Evolutionary conservation across 2,329 filamentous ascomycete species (phyloP).

Genomic region (Fusarium nanum): DNA sequence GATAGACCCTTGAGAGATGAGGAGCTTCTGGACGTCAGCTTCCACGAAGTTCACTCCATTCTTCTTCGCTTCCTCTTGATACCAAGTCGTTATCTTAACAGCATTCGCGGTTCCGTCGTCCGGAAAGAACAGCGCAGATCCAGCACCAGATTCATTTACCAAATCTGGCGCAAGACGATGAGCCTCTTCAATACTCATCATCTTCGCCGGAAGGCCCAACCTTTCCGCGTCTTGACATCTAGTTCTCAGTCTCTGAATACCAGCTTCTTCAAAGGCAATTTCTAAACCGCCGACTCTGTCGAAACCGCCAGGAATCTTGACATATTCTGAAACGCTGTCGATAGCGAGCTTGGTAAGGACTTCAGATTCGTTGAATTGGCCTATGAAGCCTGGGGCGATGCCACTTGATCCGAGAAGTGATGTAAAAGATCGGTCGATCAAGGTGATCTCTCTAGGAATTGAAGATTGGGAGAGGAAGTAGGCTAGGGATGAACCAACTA

Average conservation of each 20-base stretch:
- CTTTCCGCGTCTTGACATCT: conserved; percentile 17
- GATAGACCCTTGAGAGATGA: background rate
- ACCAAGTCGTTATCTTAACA: conserved; percentile 25
- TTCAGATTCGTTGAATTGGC: conserved; percentile 42
- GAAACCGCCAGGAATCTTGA: conserved; percentile 38
- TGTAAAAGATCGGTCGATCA: conserved; percentile 36
- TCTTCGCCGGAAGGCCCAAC: conserved; percentile 18
- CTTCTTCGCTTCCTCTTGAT: conserved; percentile 27
- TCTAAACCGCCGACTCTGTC: conserved; percentile 38
- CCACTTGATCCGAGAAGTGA: conserved; percentile 37
- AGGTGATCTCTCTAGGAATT: conserved; percentile 19
- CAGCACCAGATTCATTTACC: conserved; percentile 14
- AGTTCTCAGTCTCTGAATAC: conserved; percentile 11
- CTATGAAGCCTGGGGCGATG: conserved; percentile 38
- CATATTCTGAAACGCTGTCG: conserved; percentile 38
- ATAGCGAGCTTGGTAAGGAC: conserved; percentile 40
- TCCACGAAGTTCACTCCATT: conserved; percentile 19
- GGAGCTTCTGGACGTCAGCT: conserved; percentile 24
- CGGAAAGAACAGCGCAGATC: conserved; percentile 28
- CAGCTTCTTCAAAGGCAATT: conserved; percentile 28
- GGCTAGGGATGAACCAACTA: conserved; percentile 32
- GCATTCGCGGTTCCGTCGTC: conserved; percentile 42
- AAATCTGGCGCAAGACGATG: conserved; percentile 30
- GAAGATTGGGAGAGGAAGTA: conserved; percentile 23
- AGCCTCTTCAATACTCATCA: conserved; percentile 26